Percentiles rank a stretch among this genome's conserved stretches.
These are phyloP conservation scores for Amanita jacksonii DNA, from an alignment of 768 basidiomycete species.

Conservation along the genomic window DNA sequence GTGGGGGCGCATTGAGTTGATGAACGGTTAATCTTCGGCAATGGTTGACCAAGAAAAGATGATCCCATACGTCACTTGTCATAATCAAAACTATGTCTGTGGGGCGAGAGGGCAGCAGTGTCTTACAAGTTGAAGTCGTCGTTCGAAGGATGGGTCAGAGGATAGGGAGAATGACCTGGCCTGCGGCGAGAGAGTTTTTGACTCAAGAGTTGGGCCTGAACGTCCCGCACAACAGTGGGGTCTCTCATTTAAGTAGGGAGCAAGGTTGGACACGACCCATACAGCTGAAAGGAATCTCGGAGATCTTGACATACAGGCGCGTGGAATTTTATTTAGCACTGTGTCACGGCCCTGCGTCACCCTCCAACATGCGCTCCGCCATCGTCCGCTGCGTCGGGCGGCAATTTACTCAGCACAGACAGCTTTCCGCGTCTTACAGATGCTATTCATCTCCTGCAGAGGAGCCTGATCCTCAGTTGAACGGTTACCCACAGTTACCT, in stretches of 20 bases:
- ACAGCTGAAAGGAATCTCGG: too few species aligned
- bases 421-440: constrained; percentile 13
- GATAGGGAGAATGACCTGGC: constrained; percentile 44
- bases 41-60: constrained; percentile 48
- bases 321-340: neutral
- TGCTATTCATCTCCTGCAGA: constrained; percentile 25
- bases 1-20: constrained; percentile 41
- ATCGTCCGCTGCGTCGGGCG: constrained; percentile 28
- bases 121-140: constrained; percentile 48
- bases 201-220: constrained; percentile 9
- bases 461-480: constrained; percentile 56
- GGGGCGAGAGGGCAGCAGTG: neutral
- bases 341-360: neutral
- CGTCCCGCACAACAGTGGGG: constrained; percentile 2
- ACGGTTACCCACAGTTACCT: constrained; percentile 67
- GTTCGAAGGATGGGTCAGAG: constrained; percentile 34
- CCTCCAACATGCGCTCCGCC: constrained; percentile 25
- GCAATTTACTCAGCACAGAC: constrained; percentile 3
- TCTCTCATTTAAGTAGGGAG: too few species aligned
- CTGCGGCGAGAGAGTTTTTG: constrained; percentile 27
- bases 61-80: constrained; percentile 61
- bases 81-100: neutral
- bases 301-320: neutral
- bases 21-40: constrained; percentile 43
- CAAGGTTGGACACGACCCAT: too few species aligned